Evolutionary conservation across 2,329 filamentous ascomycete genomes (phyloP), one percentile per base, ranked within the genome.

Genomic region (Pseudogymnoascus pannorum): DNA sequence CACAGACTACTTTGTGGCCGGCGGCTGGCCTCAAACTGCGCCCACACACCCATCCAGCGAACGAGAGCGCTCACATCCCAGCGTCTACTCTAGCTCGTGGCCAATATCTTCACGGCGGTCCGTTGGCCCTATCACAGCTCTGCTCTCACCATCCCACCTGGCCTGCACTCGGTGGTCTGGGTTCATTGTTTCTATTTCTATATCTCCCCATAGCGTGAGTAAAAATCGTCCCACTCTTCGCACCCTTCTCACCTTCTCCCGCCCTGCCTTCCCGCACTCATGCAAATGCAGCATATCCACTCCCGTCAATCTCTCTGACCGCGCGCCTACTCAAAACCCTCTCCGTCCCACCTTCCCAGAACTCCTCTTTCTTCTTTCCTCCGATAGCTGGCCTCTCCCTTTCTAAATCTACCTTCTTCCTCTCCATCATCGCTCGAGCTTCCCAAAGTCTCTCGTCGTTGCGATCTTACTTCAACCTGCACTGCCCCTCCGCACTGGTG

Each of bases 341-440:
- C 58, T 61, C 48, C 57, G 24, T 66, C 60, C 69, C 69, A 68
- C 65, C 62, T 62, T 57, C 59, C 65, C 66, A 59, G 64, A n/a
- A 66, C 63, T 59, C 60, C 57, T 64, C 60, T 64, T 36, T 65
- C 58, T 64, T 68, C 62, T 68, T 65, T 63, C 59, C 62, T 68
- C 66, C n/a, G 70, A 67, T 71, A 71, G 70, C 70, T 72, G 70
- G 70, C 40, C 40, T 70, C 70, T 72, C 70, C 69, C 70, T 70
- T 68, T 69, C 63, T 68, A 69, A 68, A 66, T 66, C 65, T 69
- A 24, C 40, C 40, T 67, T 62, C 26, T 63, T 58, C 61, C 64
- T 64, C 63, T n/a, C 64, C 65, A 61, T 66, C 64, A 38, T 65
- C 64, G 63, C 60, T 61, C 58, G 58, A 36, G 57, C 60, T 62